Conservation (phyloP, 306 rosid species). For the Gleditsia sinensis region DNA sequence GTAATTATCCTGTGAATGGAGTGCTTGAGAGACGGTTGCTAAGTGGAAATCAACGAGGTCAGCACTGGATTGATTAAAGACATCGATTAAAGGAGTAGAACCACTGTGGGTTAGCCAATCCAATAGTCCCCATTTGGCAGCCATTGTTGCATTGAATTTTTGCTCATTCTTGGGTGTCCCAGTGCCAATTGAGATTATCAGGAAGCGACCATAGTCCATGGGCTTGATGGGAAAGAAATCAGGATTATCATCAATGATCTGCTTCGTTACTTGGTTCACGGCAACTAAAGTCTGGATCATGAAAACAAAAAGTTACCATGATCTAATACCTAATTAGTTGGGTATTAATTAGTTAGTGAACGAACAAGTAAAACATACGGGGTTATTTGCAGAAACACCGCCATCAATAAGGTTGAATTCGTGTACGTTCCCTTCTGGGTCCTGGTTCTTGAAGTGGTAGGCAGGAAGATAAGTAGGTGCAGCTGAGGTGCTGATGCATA, state of each 20-base stretch:
- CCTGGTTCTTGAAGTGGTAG: conserved; percentile 42
- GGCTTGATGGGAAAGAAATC: conserved; percentile 7
- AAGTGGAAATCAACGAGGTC: neutral
- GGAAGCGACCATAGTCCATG: neutral
- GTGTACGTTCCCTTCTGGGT: conserved; percentile 19
- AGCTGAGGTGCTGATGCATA: conserved; percentile 58
- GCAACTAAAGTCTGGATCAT: conserved; percentile 41
- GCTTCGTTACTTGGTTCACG: conserved; percentile 30
- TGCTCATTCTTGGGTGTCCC: conserved; percentile 8
- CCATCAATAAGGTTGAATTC: conserved; percentile 73
- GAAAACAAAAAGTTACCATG: conserved; percentile 31
- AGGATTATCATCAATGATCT: neutral
- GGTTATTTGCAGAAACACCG: conserved; percentile 70
- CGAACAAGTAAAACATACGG: conserved; percentile 49
- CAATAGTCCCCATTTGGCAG: conserved; percentile 18
- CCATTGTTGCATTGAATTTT: conserved; percentile 8
- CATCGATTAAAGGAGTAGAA: neutral
- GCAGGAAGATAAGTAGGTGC: conserved; percentile 69
- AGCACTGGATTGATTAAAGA: conserved; percentile 1
- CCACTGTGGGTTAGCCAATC: conserved; percentile 4
- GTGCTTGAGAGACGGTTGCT: neutral
- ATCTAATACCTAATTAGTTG: conserved; percentile 28
- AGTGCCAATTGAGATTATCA: conserved; percentile 22
- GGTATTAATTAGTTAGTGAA: neutral
- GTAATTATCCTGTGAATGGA: neutral